Percentiles rank a stretch among this genome's conserved stretches.
These are phyloP conservation scores for Barnettozyma sucrosica DNA, from an alignment of 805 yeast species.

Conservation along the genomic window DNA sequence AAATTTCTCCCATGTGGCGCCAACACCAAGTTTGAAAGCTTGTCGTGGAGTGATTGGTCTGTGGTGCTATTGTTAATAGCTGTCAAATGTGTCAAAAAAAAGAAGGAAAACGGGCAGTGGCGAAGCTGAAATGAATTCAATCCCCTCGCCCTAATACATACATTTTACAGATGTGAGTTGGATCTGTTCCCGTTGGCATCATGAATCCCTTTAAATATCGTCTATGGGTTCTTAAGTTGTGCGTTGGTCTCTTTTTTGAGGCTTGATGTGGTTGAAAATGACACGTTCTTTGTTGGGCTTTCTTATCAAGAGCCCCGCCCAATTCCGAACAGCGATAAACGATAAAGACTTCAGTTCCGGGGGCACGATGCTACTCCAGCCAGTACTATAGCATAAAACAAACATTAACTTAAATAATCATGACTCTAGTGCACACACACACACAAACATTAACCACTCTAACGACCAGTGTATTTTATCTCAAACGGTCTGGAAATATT, in stretches of 20 bases:
- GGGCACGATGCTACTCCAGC: background rate
- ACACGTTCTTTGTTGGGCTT: background rate
- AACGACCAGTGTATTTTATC: constrained; percentile 53
- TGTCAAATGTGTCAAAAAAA: background rate
- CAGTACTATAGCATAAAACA: background rate
- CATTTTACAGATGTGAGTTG: constrained; percentile 24
- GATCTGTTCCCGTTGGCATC: constrained; percentile 29
- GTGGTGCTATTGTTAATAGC: background rate
- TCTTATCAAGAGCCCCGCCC: background rate
- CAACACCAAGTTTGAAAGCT: constrained; percentile 17
- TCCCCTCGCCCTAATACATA: constrained; percentile 11
- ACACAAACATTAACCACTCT: too few relatives aligned
- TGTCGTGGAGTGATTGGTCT: constrained; percentile 23
- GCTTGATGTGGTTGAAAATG: background rate
- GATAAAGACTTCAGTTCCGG: background rate
- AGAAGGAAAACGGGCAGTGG: background rate
- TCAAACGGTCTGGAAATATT: constrained; percentile 61
- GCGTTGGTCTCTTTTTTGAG: too few relatives aligned
- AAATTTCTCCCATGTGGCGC: constrained; percentile 28
- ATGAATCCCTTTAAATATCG: constrained; percentile 4
- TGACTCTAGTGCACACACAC: background rate
- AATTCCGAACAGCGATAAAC: background rate
- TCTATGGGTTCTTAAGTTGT: constrained; percentile 3
- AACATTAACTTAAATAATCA: background rate
- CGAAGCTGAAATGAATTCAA: background rate